Conservation (phyloP, 2,329 filamentous ascomycete species). For the Teratosphaeria viscida region DNA sequence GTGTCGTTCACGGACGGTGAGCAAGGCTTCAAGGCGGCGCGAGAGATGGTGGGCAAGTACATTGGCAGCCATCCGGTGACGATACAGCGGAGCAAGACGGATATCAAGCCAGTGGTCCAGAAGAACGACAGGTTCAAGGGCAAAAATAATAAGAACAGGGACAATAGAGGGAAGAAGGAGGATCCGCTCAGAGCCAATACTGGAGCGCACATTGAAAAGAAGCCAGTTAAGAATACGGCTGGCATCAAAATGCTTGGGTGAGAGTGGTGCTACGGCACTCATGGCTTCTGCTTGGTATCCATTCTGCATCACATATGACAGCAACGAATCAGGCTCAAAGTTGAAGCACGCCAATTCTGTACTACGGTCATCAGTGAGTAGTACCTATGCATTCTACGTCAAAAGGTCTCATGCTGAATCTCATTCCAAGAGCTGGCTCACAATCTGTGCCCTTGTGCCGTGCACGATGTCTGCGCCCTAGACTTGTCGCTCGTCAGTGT, state of each 20-base stretch:
- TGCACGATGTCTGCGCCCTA: background rate
- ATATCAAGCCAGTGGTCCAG: conserved; percentile 68
- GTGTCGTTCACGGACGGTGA: conserved; percentile 92
- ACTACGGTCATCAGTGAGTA: background rate
- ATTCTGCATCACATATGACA: no score
- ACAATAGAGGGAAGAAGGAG: conserved; percentile 29
- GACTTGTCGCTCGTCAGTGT: background rate
- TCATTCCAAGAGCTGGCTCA: background rate
- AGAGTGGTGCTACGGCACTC: background rate
- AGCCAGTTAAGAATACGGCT: conserved; percentile 14
- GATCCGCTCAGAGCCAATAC: conserved; percentile 27
- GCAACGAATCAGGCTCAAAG: no score
- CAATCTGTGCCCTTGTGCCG: background rate
- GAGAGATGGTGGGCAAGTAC: conserved; percentile 98
- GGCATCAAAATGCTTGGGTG: conserved; percentile 21
- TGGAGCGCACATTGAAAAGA: conserved; percentile 22
- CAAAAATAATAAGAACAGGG: conserved; percentile 27
- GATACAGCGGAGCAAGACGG: conserved; percentile 78
- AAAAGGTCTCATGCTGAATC: background rate
- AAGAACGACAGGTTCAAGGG: conserved; percentile 30
- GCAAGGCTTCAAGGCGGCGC: conserved; percentile 90
- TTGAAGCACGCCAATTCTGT: background rate
- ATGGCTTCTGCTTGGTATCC: background rate
- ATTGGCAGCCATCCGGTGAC: conserved; percentile 83
- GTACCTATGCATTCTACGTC: background rate